phyloP scores from a whole-genome alignment of 2,329 filamentous ascomycete species.

The Scorias spongiosa region DNA sequence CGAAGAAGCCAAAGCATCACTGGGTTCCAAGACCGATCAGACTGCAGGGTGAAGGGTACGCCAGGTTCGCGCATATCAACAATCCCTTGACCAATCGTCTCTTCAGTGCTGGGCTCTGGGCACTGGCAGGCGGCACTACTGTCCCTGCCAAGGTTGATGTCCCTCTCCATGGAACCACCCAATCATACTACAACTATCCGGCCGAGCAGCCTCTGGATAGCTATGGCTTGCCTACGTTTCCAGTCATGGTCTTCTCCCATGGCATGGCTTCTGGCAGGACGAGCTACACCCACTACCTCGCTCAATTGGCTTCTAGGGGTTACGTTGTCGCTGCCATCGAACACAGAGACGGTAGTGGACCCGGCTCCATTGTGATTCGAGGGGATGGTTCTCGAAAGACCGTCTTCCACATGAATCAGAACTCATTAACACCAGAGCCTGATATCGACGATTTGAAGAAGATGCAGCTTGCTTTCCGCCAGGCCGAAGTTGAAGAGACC shows the following conservation, averaged over 20 bases:
- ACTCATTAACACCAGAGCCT: slow-evolving; percentile 18
- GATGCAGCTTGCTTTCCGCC: slow-evolving; percentile 28
- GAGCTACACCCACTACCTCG: slow-evolving; percentile 31
- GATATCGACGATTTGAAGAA: slow-evolving; percentile 23
- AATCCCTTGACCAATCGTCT: slow-evolving; percentile 21
- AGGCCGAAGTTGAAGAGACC: slow-evolving; percentile 32
- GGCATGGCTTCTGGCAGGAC: slow-evolving; percentile 32
- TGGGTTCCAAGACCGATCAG: slow-evolving; percentile 31
- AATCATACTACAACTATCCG: not conserved
- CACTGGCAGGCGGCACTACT: slow-evolving; percentile 24
- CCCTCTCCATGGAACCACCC: slow-evolving; percentile 21
- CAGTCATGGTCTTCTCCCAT: slow-evolving; percentile 32
- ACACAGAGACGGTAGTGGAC: slow-evolving; percentile 32
- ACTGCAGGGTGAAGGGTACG: slow-evolving; percentile 29
- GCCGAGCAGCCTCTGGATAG: slow-evolving; percentile 8
- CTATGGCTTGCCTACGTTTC: slow-evolving; percentile 20
- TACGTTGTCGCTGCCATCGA: slow-evolving; percentile 32
- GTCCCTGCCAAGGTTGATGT: slow-evolving; percentile 31
- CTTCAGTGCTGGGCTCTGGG: slow-evolving; percentile 28
- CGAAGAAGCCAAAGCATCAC: slow-evolving; percentile 19
- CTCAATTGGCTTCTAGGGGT: slow-evolving; percentile 30
- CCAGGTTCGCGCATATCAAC: slow-evolving; percentile 25
- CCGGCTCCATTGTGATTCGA: slow-evolving; percentile 26
- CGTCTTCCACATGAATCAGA: slow-evolving; percentile 23
- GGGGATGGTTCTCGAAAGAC: slow-evolving; percentile 17